Conservation (phyloP, 495 filamentous ascomycete genomes). For the Neurospora sp. region DNA sequence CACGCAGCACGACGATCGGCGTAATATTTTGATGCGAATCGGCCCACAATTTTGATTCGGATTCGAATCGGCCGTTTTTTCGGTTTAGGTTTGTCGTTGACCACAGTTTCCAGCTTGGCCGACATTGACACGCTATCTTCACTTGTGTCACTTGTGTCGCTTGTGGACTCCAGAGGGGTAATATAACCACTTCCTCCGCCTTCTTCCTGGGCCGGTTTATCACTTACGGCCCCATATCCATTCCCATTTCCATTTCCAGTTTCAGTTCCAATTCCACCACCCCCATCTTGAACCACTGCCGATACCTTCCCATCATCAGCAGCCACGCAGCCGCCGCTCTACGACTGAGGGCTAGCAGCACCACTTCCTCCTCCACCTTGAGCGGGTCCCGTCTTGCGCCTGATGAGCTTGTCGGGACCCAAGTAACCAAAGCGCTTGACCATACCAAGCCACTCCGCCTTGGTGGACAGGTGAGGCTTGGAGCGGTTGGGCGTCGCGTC, state of each 20-base stretch:
- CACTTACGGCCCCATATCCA: not conserved
- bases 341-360: not conserved
- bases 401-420: conserved; percentile 35
- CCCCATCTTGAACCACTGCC: not conserved
- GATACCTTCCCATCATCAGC: not conserved
- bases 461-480: conserved; percentile 28
- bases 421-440: conserved; percentile 22
- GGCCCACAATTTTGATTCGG: not conserved
- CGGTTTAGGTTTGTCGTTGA: not conserved
- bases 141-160: not conserved
- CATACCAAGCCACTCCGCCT: conserved; percentile 41
- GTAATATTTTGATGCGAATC: not conserved
- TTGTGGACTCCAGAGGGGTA: not conserved
- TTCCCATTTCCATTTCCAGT: not conserved
- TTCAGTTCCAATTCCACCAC: not conserved
- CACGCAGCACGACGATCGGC: not conserved
- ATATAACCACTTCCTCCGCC: not conserved
- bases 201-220: not conserved
- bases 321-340: not conserved
- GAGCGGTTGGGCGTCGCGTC: conserved; percentile 15
- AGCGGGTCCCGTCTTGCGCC: conserved; percentile 19
- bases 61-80: not conserved
- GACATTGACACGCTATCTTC: not conserved
- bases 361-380: not conserved
- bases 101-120: not conserved